Evolutionary conservation across 352 stramenopile species (phyloP), one percentile per base, ranked within the genome.

Genomic region (Phytophthora aleatoria): DNA sequence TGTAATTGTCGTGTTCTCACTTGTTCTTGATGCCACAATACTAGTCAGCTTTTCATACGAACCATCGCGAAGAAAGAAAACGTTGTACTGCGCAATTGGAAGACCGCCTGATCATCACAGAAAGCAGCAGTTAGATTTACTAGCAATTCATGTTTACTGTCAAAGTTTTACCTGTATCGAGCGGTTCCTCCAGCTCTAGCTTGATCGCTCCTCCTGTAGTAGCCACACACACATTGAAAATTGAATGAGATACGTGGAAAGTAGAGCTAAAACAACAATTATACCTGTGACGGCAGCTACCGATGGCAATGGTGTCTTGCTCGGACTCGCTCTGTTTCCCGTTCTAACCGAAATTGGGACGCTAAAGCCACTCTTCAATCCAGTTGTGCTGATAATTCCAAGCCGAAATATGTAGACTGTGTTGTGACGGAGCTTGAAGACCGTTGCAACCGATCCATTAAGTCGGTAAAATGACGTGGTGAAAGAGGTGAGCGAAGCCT

Each of bases 361-460:
- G 6, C 59, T 79, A 53, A 70, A 80, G 3, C 36, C 58, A 33
- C 71, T 86, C 31, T 57, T 44, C 3, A 49, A 24, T 3, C 63
- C 60, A 26, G n/a, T 41, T 11, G 41, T 28, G 20, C 43, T 70
- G 24, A 78, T 42, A 0, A 73, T 30, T 13, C 69, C 77, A 1
- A 69, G 60, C 12, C 79, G 69, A 36, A 91, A 88, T 7, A 84
- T 47, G 47, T 91, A 91, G 1, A 42, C 27, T 0, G 73, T 85
- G 16, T 78, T 69, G 35, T 87, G 75, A 13, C 49, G 64, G 1
- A 90, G 70, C 41, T 86, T 87, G 59, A 76, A 79, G 3, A 87
- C 57, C 2, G 44, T 69, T 10, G 81, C 54, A 3, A 41, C 30
- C 2, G 55, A 45, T 9, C 8, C 60, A 38, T 77, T 61, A 1